Conservation (phyloP, 73 alveolate genomes). For the Breviolum minutum region DNA sequence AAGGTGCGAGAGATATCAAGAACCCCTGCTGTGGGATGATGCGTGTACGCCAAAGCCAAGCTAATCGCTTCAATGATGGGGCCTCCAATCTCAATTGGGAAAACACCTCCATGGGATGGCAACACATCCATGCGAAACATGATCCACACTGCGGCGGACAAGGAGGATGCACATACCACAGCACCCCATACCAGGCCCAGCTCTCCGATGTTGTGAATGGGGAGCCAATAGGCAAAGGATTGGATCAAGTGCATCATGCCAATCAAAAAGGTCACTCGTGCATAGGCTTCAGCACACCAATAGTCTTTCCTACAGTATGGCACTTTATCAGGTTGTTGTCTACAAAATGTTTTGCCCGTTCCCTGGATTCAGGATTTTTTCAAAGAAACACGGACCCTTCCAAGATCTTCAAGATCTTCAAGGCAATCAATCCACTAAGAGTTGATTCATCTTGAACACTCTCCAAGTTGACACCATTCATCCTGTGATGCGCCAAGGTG, state of each 20-base stretch:
- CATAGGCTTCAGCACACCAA: conserved; percentile 90
- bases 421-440: no score
- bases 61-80: conserved; percentile 72
- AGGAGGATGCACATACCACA: conserved; percentile 53
- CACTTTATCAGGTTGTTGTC: no score
- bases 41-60: conserved; percentile 85
- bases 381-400: no score
- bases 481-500: no score
- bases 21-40: conserved; percentile 33
- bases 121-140: conserved; percentile 91
- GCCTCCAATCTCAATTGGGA: conserved; percentile 84
- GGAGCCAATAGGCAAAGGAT: conserved; percentile 89
- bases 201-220: conserved; percentile 73
- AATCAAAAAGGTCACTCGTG: conserved; percentile 89
- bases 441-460: no score
- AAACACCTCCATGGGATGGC: conserved; percentile 85
- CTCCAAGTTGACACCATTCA: no score
- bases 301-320: conserved; percentile 29
- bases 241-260: conserved; percentile 92
- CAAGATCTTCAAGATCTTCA: no score
- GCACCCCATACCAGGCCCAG: conserved; percentile 85
- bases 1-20: conserved; percentile 18
- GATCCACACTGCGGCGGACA: conserved; percentile 72
- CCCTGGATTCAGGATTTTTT: no score
- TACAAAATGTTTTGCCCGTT: no score